Conservation (phyloP, 768 basidiomycete species). For the Boletus barrowsii region DNA sequence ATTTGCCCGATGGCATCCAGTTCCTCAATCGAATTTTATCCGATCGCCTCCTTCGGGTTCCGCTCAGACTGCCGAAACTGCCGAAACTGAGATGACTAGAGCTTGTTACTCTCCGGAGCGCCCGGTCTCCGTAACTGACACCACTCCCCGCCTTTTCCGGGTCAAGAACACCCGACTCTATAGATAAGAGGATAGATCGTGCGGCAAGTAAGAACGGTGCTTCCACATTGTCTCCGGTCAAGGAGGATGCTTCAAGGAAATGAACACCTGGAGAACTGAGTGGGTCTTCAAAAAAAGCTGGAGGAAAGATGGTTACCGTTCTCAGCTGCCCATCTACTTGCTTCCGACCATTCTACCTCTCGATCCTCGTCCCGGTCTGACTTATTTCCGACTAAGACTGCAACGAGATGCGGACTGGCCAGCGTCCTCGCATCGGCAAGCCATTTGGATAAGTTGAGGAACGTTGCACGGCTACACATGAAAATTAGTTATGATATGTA, state of each 20-base stretch:
- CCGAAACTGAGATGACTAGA: conserved; percentile 88
- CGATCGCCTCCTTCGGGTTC: conserved; percentile 54
- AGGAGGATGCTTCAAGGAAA: conserved; percentile 90
- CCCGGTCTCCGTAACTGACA: conserved; percentile 94
- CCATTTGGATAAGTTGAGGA: conserved; percentile 82
- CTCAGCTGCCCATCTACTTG: conserved; percentile 92
- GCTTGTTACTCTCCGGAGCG: conserved; percentile 85
- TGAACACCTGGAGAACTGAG: conserved; percentile 64
- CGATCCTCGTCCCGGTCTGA: conserved; percentile 91
- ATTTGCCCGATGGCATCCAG: conserved; percentile 62
- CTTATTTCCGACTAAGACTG: conserved; percentile 93
- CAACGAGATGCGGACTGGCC: conserved; percentile 87
- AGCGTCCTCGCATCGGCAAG: conserved; percentile 90
- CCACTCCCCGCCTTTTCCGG: conserved; percentile 95
- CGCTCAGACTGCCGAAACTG: conserved; percentile 80
- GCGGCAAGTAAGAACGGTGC: conserved; percentile 89
- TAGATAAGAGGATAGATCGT: conserved; percentile 82
- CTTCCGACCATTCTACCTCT: conserved; percentile 95
- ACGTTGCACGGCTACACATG: conserved; percentile 73
- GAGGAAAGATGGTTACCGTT: conserved; percentile 57
- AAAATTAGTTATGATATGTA: conserved; percentile 1
- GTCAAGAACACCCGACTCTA: conserved; percentile 87
- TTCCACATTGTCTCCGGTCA: conserved; percentile 91
- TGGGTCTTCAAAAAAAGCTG: not conserved
- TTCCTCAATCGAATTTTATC: conserved; percentile 58